A percentile compares a stretch with the other conserved stretches of the same genome.
These are phyloP conservation scores for Calocybe cyanea DNA, from an alignment of 768 basidiomycete species.

Conservation along the genomic window DNA sequence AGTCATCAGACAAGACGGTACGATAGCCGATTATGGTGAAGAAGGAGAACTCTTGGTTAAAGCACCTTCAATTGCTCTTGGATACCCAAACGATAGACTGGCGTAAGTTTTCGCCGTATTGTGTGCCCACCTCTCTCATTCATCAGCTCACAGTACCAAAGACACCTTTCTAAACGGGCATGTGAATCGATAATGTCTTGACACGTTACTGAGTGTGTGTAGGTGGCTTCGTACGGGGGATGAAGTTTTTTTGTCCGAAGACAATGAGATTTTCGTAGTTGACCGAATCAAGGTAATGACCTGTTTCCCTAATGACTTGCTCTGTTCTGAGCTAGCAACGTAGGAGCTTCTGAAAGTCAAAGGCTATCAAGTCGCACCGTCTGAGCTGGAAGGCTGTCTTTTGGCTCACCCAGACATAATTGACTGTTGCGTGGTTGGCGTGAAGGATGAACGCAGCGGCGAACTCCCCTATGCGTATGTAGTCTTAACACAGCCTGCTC, in stretches of 20 bases:
- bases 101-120: slow-evolving; percentile 36
- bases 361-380: slow-evolving; percentile 52
- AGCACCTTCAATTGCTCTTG: slow-evolving; percentile 38
- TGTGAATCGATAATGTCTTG: not conserved
- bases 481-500: slow-evolving; percentile 40
- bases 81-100: slow-evolving; percentile 42
- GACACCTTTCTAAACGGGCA: slow-evolving; percentile 62
- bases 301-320: too few species aligned
- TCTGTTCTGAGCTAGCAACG: too few species aligned
- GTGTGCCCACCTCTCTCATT: slow-evolving; percentile 1
- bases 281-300: slow-evolving; percentile 65
- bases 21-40: slow-evolving; percentile 37
- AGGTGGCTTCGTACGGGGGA: slow-evolving; percentile 68
- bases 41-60: slow-evolving; percentile 46
- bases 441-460: slow-evolving; percentile 57
- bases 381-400: slow-evolving; percentile 55
- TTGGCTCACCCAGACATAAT: slow-evolving; percentile 48
- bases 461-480: slow-evolving; percentile 66
- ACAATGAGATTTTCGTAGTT: slow-evolving; percentile 50
- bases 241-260: slow-evolving; percentile 45
- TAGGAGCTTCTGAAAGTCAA: slow-evolving; percentile 66
- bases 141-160: slow-evolving; percentile 38
- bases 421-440: slow-evolving; percentile 60
- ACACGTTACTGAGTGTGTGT: not conserved
- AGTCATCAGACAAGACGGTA: slow-evolving; percentile 44